A percentile compares a stretch with the other conserved stretches of the same genome.
Evolutionary conservation across 2,329 filamentous ascomycete genomes (phyloP).

Genomic region (Cordyceps pruinosa): DNA sequence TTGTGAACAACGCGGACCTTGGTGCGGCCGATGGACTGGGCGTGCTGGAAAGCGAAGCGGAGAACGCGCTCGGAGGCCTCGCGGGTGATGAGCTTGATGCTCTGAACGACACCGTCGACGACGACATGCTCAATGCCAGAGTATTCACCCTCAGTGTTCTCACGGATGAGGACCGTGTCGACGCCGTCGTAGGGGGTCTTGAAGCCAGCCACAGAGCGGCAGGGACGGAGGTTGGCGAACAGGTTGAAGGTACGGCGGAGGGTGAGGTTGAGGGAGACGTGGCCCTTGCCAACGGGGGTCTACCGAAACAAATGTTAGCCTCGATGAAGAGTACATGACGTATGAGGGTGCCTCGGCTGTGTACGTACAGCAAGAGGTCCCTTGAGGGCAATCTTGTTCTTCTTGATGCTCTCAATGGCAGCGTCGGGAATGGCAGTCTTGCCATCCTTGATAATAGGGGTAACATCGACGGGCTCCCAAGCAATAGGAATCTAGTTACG

Average conservation of each 20-base stretch:
- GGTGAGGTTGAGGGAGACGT: conserved; percentile 97
- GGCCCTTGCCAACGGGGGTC: conserved; percentile 96
- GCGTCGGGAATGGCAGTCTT: conserved; percentile 91
- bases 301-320: conserved; percentile 28
- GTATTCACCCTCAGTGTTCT: conserved; percentile 99
- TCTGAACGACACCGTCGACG: conserved; percentile 95
- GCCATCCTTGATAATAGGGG: conserved; percentile 86
- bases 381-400: conserved; percentile 97
- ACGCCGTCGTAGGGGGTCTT: conserved; percentile 98
- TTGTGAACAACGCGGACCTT: conserved; percentile 99
- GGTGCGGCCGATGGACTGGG: conserved; percentile 82
- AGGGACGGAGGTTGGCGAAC: conserved; percentile 97
- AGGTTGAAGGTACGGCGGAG: conserved; percentile 99
- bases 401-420: conserved; percentile 86
- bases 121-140: conserved; percentile 98
- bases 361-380: conserved; percentile 81
- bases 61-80: conserved; percentile 93
- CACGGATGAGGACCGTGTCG: conserved; percentile 94
- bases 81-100: conserved; percentile 98
- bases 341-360: background rate
- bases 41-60: conserved; percentile 97
- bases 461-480: conserved; percentile 97
- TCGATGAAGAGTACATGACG: background rate
- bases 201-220: conserved; percentile 93
- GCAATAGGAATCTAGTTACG: conserved; percentile 68